Conservation (phyloP, 2,329 filamentous ascomycete genomes). For the Tothia fuscella region DNA sequence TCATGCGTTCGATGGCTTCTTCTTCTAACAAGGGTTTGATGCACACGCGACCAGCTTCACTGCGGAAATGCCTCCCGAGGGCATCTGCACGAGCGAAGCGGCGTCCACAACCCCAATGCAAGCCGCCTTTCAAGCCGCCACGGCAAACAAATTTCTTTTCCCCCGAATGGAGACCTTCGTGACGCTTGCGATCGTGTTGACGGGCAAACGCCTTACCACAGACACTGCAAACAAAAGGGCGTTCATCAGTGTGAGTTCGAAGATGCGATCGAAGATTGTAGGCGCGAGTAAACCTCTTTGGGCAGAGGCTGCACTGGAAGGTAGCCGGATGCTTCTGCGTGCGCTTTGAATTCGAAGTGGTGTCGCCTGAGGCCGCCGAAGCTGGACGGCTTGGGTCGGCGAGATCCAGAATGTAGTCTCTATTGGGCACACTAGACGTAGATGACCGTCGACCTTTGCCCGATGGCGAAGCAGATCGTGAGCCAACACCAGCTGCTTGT, state of each 20-base stretch:
- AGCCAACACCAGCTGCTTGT: conserved; percentile 23
- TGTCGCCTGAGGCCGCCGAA: conserved; percentile 21
- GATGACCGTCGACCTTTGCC: conserved; percentile 37
- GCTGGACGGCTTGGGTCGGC: conserved; percentile 78
- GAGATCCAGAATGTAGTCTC: conserved; percentile 76
- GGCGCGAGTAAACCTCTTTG: conserved; percentile 89
- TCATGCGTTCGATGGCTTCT: conserved; percentile 60
- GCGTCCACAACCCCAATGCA: conserved; percentile 84
- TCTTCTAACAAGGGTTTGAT: conserved; percentile 97
- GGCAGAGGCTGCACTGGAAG: conserved; percentile 87
- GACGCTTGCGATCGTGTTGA: conserved; percentile 92
- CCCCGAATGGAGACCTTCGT: conserved; percentile 89
- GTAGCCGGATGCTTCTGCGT: conserved; percentile 95
- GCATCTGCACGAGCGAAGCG: conserved; percentile 93
- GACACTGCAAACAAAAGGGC: conserved; percentile 92
- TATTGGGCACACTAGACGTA: conserved; percentile 41
- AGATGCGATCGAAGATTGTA: conserved; percentile 95
- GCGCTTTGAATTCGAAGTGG: conserved; percentile 46
- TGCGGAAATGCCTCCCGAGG: conserved; percentile 85
- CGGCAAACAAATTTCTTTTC: conserved; percentile 99
- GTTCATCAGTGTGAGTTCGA: conserved; percentile 91
- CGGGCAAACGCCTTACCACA: conserved; percentile 96
- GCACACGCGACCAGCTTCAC: conserved; percentile 87
- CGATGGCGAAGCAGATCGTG: conserved; percentile 36
- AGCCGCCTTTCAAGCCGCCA: conserved; percentile 71